Base-by-base conservation (phyloP, 2,329 filamentous ascomycete species). In the Alternaria metachromatica region DNA sequence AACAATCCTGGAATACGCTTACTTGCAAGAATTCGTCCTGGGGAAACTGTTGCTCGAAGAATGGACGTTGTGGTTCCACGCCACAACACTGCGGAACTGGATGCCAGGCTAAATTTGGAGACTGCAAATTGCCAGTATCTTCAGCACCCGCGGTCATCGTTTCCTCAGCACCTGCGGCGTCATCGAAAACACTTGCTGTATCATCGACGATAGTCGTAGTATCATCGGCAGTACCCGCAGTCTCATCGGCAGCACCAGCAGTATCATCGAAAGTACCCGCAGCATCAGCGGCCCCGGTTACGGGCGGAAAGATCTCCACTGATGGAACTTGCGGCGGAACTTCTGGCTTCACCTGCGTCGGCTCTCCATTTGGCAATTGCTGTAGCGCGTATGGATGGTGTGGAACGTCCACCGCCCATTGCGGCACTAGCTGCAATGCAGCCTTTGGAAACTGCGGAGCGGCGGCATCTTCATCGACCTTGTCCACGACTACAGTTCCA, bases 381-480 rank as follows among this genome's bases (percentile, higher is more conserved):
- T 85, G 83, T 75, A 81, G 78, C 15, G 70, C 69, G 57, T 77
- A 77, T 64, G 80, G 81, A 18, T 78, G 72, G 65, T 85, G 83
- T 58, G 76, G 75, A 18, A 67, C 69, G 11, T 72, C 72, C 12
- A 51, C 56, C n/a, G 66, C 56, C 25, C 67, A 77, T 62, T 78
- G 76, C 62, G 70, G 62, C 41, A 69, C 66, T 9, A 71, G 73
- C 23, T 80, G 76, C 68, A 73, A 79, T 57, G 60, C 71, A 37
- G 68, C 48, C n/a, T 80, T 78, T 54, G 78, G 77, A 23, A 76
- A 62, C 59, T 78, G 75, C 64, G 51, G 51, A 64, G 46, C 13
- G 57, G 51, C 6, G 15, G 6, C 46, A 33, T n/a, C 55, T 50
- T 51, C 64, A 41, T 51, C 49, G 18, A 43, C 43, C 46, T 25